phyloP scores from a whole-genome alignment of 73 alveolate species.

The Paramecium pentaurelia region DNA sequence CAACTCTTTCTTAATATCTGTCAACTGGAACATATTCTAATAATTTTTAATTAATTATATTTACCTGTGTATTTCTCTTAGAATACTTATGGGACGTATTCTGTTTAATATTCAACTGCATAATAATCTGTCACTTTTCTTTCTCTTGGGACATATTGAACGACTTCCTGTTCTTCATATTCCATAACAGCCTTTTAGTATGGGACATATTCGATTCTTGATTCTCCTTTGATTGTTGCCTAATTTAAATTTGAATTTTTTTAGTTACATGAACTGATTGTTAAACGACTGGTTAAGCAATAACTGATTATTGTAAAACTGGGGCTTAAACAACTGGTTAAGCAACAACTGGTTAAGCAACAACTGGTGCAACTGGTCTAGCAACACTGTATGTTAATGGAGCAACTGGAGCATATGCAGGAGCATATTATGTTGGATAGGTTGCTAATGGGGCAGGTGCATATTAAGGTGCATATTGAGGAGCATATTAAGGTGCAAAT shows the following conservation, averaged over 20 bases:
- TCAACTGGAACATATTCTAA: conserved; percentile 41
- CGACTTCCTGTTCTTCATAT: conserved; percentile 51
- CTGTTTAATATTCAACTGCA: conserved; percentile 61
- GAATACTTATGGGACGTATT: conserved; percentile 55
- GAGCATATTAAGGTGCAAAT: background rate
- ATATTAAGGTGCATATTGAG: background rate
- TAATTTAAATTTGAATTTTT: background rate
- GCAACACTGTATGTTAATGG: background rate
- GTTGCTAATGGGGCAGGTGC: background rate
- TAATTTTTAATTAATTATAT: background rate
- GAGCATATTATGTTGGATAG: background rate
- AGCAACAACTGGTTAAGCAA: conserved; percentile 32
- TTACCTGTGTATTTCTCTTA: conserved; percentile 50
- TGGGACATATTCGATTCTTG: conserved; percentile 56
- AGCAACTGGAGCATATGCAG: conserved; percentile 10
- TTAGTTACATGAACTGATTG: background rate
- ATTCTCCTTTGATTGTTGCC: conserved; percentile 59
- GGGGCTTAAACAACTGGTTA: background rate
- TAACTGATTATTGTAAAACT: background rate
- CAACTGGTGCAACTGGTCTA: background rate
- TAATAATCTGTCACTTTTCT: conserved; percentile 56
- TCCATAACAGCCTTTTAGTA: conserved; percentile 54
- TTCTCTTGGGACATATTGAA: conserved; percentile 58
- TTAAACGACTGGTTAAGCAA: background rate
- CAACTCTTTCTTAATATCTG: conserved; percentile 41